phyloP scores from a whole-genome alignment of 441 rosid species.

The Erodium trifolium region DNA sequence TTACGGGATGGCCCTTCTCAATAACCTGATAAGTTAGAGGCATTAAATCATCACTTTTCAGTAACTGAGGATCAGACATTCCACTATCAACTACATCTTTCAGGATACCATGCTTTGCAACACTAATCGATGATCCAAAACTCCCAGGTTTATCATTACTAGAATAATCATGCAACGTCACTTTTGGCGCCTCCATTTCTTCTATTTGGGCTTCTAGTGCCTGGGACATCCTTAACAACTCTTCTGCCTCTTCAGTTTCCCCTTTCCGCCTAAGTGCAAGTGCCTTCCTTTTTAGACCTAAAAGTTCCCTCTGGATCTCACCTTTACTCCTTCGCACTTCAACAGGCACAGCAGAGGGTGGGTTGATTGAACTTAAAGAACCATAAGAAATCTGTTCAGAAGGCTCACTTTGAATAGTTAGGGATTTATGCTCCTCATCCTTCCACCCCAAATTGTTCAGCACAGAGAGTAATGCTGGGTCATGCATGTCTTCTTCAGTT shows the following conservation, averaged over 20 bases:
- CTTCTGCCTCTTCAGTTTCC: constrained; percentile 55
- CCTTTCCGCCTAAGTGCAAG: constrained; percentile 60
- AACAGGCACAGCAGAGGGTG: constrained; percentile 22
- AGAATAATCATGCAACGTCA: constrained; percentile 22
- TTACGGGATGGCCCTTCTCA: constrained; percentile 12
- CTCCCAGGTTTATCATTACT: constrained; percentile 18
- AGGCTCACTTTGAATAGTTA: constrained; percentile 18
- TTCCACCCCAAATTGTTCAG: constrained; percentile 44
- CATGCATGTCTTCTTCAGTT: constrained; percentile 52
- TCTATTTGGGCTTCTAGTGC: constrained; percentile 49
- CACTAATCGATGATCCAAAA: constrained; percentile 16
- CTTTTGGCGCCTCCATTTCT: constrained; percentile 35
- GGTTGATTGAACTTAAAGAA: constrained; percentile 23
- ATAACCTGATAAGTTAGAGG: constrained; percentile 18
- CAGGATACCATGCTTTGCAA: constrained; percentile 18
- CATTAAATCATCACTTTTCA: constrained; percentile 19
- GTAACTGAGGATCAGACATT: constrained; percentile 6
- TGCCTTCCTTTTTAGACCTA: constrained; percentile 60
- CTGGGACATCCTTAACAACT: constrained; percentile 42
- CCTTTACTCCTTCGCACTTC: constrained; percentile 41
- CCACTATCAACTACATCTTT: constrained; percentile 15
- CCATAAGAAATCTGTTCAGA: constrained; percentile 21
- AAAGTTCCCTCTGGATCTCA: constrained; percentile 54
- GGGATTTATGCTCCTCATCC: constrained; percentile 22
- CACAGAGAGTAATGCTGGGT: constrained; percentile 42